Percentiles rank a stretch among this genome's conserved stretches.
phyloP scores from a whole-genome alignment of 2,329 filamentous ascomycete genomes.

The Pezicula radicicola region DNA sequence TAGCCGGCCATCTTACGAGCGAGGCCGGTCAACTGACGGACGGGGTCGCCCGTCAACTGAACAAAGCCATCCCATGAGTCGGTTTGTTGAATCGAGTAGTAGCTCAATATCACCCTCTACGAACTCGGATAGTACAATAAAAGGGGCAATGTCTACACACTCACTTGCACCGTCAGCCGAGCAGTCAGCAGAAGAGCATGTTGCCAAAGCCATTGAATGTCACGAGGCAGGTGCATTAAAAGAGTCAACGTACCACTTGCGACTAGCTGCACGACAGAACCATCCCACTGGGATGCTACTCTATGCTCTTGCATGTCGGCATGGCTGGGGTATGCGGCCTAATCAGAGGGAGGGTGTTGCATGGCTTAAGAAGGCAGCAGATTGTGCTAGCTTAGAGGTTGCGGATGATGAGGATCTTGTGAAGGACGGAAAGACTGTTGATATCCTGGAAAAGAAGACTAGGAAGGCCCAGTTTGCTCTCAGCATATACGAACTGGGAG shows the following conservation, averaged over 20 bases:
- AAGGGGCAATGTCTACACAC: constrained; percentile 40
- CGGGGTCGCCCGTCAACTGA: constrained; percentile 37
- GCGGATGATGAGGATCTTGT: constrained; percentile 72
- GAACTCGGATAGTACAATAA: constrained; percentile 22
- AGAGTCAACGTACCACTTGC: constrained; percentile 94
- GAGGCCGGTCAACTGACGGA: constrained; percentile 42
- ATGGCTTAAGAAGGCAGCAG: constrained; percentile 90
- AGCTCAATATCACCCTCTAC: not conserved
- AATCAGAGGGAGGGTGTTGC: constrained; percentile 87
- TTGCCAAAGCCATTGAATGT: constrained; percentile 83
- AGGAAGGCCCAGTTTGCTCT: constrained; percentile 91
- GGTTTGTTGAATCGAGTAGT: constrained; percentile 22
- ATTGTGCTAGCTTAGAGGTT: constrained; percentile 77
- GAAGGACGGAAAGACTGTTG: constrained; percentile 60
- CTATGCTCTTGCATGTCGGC: constrained; percentile 90
- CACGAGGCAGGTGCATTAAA: constrained; percentile 86
- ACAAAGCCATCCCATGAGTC: constrained; percentile 28
- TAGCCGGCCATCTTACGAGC: constrained; percentile 40
- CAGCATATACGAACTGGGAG: constrained; percentile 93
- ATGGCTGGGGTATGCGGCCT: constrained; percentile 96
- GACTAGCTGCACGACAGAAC: constrained; percentile 80
- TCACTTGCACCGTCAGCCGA: constrained; percentile 57
- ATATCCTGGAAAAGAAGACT: constrained; percentile 71
- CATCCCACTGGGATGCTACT: constrained; percentile 93
- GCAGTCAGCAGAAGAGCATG: constrained; percentile 81